A percentile compares a stretch with the other conserved stretches of the same genome.
Conservation (phyloP, 805 yeast genomes). For the Kregervanrija pseudodelftensis region DNA sequence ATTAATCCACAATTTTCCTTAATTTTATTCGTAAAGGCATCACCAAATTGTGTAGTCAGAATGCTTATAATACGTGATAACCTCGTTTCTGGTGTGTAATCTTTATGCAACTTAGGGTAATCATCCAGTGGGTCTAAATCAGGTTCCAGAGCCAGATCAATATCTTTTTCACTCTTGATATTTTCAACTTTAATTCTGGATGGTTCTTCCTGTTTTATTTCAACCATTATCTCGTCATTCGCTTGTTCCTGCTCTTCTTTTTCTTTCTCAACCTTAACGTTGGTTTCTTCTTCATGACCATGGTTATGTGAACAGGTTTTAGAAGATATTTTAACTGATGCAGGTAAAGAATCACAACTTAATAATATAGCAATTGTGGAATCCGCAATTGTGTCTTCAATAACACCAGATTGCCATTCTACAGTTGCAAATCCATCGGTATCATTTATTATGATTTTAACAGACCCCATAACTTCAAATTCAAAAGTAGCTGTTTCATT, state of each 20-base stretch:
- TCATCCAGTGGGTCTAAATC: neutral
- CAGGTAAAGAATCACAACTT: conserved; percentile 91
- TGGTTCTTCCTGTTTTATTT: neutral
- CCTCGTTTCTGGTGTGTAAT: conserved; percentile 32
- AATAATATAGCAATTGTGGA: conserved; percentile 83
- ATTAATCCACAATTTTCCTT: conserved; percentile 46
- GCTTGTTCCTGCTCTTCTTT: conserved; percentile 8
- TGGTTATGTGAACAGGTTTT: conserved; percentile 41
- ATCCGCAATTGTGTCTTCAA: conserved; percentile 92
- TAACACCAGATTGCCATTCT: conserved; percentile 85
- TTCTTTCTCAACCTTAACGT: neutral
- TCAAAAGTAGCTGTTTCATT: conserved; percentile 47
- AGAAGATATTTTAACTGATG: conserved; percentile 84
- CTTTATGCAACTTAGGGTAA: conserved; percentile 18
- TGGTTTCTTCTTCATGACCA: conserved; percentile 13
- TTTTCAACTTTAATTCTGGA: neutral
- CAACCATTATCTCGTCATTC: neutral
- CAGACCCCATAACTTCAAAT: conserved; percentile 57
- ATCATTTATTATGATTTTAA: conserved; percentile 41
- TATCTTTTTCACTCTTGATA: conserved; percentile 5
- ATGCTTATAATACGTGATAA: conserved; percentile 52
- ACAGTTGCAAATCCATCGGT: conserved; percentile 48
- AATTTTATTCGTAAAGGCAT: conserved; percentile 42
- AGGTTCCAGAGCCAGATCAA: neutral
- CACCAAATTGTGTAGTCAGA: conserved; percentile 84